Evolutionary conservation across 73 alveolate species (phyloP), one percentile per base, ranked within the genome.

Genomic region (Paraurostyla sp.): DNA sequence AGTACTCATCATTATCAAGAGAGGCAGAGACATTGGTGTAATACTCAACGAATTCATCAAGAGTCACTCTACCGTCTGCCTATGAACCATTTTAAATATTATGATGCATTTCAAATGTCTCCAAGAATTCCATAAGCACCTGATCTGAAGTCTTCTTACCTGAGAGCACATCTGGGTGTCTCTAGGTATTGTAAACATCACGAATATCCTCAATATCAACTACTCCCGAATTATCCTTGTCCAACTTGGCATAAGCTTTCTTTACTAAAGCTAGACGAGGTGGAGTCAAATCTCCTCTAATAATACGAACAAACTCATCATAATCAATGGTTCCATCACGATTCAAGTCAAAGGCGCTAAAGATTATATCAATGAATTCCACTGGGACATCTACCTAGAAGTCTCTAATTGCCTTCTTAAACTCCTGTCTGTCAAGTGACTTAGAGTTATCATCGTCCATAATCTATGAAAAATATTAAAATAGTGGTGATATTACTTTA

Each of bases 1-100:
- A 95, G 80, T 89, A 92, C 13, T 80, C 93, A 73, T 95, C 97
- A 82, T 95, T 95, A 73, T 78, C 92, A 52, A 95, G 60, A 43
- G 95, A 73, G 69, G 94, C 93, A 27, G 98, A 95, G 48, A 95
- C 88, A 89, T 95, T 95, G 59, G 93, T 93, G 92, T 89, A 95
- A 83, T 92, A 95, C 35, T 90, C 96, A 20, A 89, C 40, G 90
- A 89, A 95, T 86, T 95, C 98, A 57, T 95, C 97, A 76, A 93
- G 86, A 23, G 94, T 63, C 75, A 95, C 80, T 57, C 60, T 85
- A 42, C 89, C 93, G 57, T 95, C 96, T 51, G 87, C 57, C 56
- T 85, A 41, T 42, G 82, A 92, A 40, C 81, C 95, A 58, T 85
- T 80, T 59, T 80, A 58, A 36, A 95, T 58, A 51, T 87, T 83